Base-by-base conservation (phyloP, 305 asterid species). In the Salvia sclarea region DNA sequence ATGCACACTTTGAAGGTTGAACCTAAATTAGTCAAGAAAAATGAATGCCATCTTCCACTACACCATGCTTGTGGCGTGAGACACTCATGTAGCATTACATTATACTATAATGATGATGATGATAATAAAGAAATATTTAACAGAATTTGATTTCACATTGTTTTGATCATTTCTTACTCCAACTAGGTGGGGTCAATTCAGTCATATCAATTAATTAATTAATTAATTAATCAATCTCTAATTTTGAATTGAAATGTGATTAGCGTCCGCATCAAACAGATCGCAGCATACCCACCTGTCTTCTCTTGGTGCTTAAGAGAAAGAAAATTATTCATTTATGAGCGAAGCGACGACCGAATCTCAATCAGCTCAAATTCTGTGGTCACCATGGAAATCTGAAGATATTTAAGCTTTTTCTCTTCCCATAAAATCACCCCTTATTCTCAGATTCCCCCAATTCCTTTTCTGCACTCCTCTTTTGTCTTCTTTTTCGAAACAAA, bases 261-360 rank as follows among this genome's bases (percentile, higher is more conserved):
- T 62, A 9, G 37, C 28, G 62, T 64, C 73, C 0, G 11, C 73
- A 33, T 78, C 76, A 65, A 68, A 41, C 61, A 57, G 76, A 73
- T 78, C 70, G 64, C 55, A 33, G 40, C 40, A 33, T 16, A 11
- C 70, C 58, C 1, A 67, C 78, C 72, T 66, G 75, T 44, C 61
- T 44, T 70, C 55, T 60, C 62, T 64, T 70, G n/a, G 30, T 44
- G 48, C 45, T 59, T 52, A 66, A 58, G 40, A 14, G 21, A 40
- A 31, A 14, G n/a, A n/a, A 41, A 22, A 30, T 37, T 24, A 28
- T 52, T 13, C 61, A 53, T 43, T 6, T 18, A 48, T 12, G 3
- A 7, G 52, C 9, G 67, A 63, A n/a, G n/a, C n/a, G n/a, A n/a
- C 35, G 25, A 50, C 40, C 49, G 43, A 31, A 41, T 41, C 48